Conservation (phyloP, 2,329 filamentous ascomycete species). For the Pezicula radicicola region DNA sequence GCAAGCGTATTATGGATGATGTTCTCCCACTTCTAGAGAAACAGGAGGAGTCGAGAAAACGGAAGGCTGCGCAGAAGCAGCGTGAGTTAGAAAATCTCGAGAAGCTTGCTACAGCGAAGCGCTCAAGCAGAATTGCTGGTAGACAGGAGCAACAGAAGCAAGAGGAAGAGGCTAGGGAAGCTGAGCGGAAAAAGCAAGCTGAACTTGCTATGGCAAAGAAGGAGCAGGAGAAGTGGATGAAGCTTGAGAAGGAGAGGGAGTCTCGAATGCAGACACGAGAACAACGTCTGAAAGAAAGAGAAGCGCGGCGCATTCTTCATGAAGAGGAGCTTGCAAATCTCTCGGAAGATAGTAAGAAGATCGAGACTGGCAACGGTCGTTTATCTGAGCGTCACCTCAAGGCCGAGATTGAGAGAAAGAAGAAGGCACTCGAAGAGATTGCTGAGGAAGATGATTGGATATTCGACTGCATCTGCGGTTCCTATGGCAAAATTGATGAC, state of each 20-base stretch:
- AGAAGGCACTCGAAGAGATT: constrained; percentile 72
- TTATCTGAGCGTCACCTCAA: constrained; percentile 79
- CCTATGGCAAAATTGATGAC: constrained; percentile 90
- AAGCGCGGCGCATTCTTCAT: constrained; percentile 76
- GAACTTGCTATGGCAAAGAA: constrained; percentile 67
- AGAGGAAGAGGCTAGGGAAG: constrained; percentile 68
- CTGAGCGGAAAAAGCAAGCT: constrained; percentile 60
- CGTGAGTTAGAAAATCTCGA: constrained; percentile 78
- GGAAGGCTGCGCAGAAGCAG: constrained; percentile 64
- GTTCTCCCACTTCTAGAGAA: constrained; percentile 83
- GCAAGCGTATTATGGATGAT: constrained; percentile 69
- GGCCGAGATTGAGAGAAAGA: constrained; percentile 76
- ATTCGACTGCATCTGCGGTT: constrained; percentile 91
- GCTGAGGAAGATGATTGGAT: constrained; percentile 76
- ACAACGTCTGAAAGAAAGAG: constrained; percentile 80
- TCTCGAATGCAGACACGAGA: constrained; percentile 80
- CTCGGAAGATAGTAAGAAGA: constrained; percentile 69
- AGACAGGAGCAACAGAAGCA: constrained; percentile 76
- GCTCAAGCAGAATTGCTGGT: constrained; percentile 83
- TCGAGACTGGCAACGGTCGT: constrained; percentile 53
- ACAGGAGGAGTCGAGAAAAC: constrained; percentile 70
- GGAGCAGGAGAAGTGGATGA: constrained; percentile 57
- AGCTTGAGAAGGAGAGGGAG: constrained; percentile 71
- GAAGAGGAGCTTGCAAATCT: constrained; percentile 80
- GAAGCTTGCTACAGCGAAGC: constrained; percentile 89